These are phyloP conservation scores for Trichocladium antarcticum DNA, from an alignment of 495 filamentous ascomycete genomes.

Conservation along the genomic window DNA sequence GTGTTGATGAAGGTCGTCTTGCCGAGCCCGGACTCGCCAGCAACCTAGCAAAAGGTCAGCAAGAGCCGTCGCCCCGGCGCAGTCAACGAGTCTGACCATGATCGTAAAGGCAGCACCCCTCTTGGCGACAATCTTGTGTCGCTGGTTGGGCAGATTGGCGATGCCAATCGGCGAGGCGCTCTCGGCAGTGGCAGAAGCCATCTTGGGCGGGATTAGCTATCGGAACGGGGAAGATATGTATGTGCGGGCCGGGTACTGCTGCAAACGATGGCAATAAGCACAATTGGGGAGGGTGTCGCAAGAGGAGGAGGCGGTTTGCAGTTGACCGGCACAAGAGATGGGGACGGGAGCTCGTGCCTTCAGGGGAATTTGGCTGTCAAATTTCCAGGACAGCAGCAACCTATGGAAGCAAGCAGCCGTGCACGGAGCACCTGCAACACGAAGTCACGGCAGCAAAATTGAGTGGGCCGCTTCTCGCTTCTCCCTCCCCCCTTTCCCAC, in stretches of 20 bases:
- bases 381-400: constrained; percentile 26
- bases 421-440: constrained; percentile 17
- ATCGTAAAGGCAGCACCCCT: constrained; percentile 97
- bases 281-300: constrained; percentile 14
- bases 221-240: constrained; percentile 3
- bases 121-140: constrained; percentile 99
- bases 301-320: constrained; percentile 19
- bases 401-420: constrained; percentile 6
- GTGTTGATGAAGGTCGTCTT: constrained; percentile 99
- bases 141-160: constrained; percentile 97
- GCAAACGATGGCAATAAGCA: constrained; percentile 10
- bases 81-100: constrained; percentile 57
- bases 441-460: constrained; percentile 12
- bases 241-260: constrained; percentile 11
- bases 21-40: constrained; percentile 95
- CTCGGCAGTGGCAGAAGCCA: constrained; percentile 68
- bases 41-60: constrained; percentile 49
- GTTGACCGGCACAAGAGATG: constrained; percentile 16
- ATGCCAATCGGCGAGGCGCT: constrained; percentile 94
- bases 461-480: constrained; percentile 16
- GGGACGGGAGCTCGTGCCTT: constrained; percentile 24
- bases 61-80: neutral
- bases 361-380: constrained; percentile 32
- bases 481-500: constrained; percentile 16
- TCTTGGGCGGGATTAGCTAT: constrained; percentile 34